Conservation (phyloP, 164 flowering plant genomes). For the Malania oleifera region DNA sequence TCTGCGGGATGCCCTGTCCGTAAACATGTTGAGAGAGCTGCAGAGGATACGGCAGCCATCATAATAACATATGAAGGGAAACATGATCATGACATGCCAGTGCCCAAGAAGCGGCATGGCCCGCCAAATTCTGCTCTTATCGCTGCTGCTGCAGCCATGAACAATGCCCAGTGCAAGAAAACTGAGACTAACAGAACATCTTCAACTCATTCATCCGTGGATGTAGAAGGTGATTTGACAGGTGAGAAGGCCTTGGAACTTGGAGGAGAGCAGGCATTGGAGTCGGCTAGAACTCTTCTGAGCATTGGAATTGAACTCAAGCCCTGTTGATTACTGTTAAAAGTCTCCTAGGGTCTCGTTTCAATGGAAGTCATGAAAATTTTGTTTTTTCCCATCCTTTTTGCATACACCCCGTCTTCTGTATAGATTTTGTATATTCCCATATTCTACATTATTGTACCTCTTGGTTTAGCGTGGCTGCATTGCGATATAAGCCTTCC, state of each 20-base stretch:
- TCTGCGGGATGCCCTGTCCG: constrained; percentile 16
- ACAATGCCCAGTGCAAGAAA: neutral
- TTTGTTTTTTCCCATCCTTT: too few relatives aligned
- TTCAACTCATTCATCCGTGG: constrained; percentile 7
- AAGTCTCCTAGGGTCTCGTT: neutral
- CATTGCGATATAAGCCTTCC: too few relatives aligned
- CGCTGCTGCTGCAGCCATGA: neutral
- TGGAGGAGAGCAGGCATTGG: constrained; percentile 26
- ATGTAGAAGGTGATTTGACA: constrained; percentile 14
- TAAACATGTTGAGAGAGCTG: constrained; percentile 11
- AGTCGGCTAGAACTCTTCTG: constrained; percentile 28
- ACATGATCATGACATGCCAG: constrained; percentile 4
- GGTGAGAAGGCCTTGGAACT: constrained; percentile 18
- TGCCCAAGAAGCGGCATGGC: neutral
- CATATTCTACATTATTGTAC: too few relatives aligned
- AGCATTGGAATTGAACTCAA: constrained; percentile 27
- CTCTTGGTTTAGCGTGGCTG: too few relatives aligned
- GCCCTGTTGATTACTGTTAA: constrained; percentile 9
- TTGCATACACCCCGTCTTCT: too few relatives aligned
- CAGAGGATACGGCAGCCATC: neutral
- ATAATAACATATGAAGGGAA: neutral
- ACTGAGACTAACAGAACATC: neutral
- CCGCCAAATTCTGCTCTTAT: neutral
- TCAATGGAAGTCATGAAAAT: neutral
- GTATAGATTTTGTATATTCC: too few relatives aligned